Conservation (phyloP, 1,284 basidiomycete species). For the Rhodotorula glutinis region DNA sequence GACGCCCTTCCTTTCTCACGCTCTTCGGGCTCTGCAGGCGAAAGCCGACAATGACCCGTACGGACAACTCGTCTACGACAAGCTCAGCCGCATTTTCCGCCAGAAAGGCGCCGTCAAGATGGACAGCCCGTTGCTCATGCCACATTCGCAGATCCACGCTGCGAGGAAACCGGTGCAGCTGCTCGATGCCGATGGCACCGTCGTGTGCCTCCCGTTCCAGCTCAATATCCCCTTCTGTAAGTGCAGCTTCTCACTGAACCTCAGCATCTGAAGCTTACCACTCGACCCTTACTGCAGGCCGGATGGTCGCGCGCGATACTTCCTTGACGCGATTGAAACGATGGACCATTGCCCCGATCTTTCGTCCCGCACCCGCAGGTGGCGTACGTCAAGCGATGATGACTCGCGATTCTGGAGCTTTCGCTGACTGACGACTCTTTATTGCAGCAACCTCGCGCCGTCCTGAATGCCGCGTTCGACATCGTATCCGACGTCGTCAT, state of each 20-base stretch:
- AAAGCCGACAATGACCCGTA: slow-evolving; percentile 43
- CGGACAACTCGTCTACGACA: slow-evolving; percentile 39
- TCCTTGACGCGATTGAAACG: slow-evolving; percentile 42
- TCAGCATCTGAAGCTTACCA: too few relatives aligned
- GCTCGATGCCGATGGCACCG: slow-evolving; percentile 41
- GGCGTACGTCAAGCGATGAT: slow-evolving; percentile 19
- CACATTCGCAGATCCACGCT: slow-evolving; percentile 40
- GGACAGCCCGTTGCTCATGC: slow-evolving; percentile 41
- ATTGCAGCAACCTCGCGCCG: slow-evolving; percentile 42
- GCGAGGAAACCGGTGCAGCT: slow-evolving; percentile 41
- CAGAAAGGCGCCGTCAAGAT: slow-evolving; percentile 42
- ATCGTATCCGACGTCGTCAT: slow-evolving; percentile 42
- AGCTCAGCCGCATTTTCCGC: slow-evolving; percentile 41
- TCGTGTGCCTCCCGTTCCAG: slow-evolving; percentile 38
- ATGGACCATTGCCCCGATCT: slow-evolving; percentile 42
- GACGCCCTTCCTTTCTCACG: too few relatives aligned
- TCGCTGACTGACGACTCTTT: neutral
- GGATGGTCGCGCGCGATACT: slow-evolving; percentile 43
- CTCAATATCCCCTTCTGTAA: slow-evolving; percentile 42
- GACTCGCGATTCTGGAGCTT: neutral
- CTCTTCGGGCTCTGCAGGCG: slow-evolving; percentile 16
- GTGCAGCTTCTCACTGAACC: neutral
- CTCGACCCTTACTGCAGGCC: slow-evolving; percentile 26
- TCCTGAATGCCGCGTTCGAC: slow-evolving; percentile 43
- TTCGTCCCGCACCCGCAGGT: slow-evolving; percentile 28